Evolutionary conservation across 1,284 basidiomycete genomes (phyloP), one percentile per base, ranked within the genome.

Genomic region (Thecaphora thlaspeos): DNA sequence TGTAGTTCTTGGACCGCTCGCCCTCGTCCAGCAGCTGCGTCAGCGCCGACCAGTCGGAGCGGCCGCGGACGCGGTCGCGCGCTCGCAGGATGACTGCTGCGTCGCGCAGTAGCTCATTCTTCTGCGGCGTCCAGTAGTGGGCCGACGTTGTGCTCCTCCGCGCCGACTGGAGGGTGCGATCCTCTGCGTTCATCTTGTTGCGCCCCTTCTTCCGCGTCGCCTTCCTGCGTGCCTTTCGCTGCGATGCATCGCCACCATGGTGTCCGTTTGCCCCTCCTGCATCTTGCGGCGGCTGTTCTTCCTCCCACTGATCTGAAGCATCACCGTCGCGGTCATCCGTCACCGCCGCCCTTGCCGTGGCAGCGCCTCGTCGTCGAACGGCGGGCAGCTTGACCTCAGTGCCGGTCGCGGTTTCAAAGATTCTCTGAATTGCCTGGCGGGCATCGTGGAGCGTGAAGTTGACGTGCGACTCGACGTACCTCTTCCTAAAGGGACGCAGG

Each of bases 101-200:
- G 73, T 96, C 92, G 47, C 88, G 84, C 37, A 87, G 85, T 26
- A 92, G 82, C 58, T 94, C 92, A 61, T 94, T 90, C 58, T 87
- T 91, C 44, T 91, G 88, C 43, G 83, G 79, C 48, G 84, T 89
- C 91, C 91, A 94, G 39, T 56, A 61, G 37, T 50, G 38, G 30
- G 28, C 41, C 2, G 36, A 37, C 8, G 18, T 19, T 4, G 36
- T 37, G 17, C 17, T 17, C 7, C 36, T 15, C 5, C 36, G 36
- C 36, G 36, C 7, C 18, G 36, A 7, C 36, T 19, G 36, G 8
- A 9, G 5, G 7, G 5, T 28, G 26, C 26, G 26, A 28, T 11
- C 26, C 26, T 28, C 26, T 5, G 26, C 26, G 11, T n/a, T n/a
- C n/a, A 22, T 61, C 58, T 21, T 53, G 32, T 41, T 43, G 54